phyloP scores from a whole-genome alignment of 75 land plant species.

The Larix kaempferi region DNA sequence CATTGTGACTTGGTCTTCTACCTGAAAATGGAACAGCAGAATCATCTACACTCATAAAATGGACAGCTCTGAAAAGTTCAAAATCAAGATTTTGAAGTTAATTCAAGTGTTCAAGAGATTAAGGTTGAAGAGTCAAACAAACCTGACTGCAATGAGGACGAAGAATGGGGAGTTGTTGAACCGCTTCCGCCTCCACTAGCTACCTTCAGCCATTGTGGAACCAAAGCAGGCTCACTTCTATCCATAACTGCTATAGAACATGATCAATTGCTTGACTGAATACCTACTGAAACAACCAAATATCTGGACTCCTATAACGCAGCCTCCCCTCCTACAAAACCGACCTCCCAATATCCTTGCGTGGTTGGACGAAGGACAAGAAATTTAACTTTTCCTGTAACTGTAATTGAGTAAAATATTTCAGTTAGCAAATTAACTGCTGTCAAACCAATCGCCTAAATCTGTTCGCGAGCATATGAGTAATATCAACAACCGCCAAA shows the following conservation, averaged over 20 bases:
- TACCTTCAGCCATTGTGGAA: constrained; percentile 74
- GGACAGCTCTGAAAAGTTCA: not conserved
- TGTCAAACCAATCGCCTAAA: not conserved
- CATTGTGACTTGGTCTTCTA: not conserved
- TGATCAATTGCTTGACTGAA: constrained; percentile 13
- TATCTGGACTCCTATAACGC: not conserved
- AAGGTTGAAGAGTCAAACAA: not conserved
- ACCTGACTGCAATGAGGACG: constrained; percentile 25
- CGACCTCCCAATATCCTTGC: not conserved
- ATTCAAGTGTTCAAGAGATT: too few species aligned
- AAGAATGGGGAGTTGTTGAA: constrained; percentile 9
- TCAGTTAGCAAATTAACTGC: not conserved
- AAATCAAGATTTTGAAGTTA: not conserved
- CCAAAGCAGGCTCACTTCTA: constrained; percentile 68
- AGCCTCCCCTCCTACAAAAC: not conserved
- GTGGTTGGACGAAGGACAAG: not conserved
- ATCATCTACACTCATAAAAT: constrained; percentile 5
- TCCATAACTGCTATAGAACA: constrained; percentile 63
- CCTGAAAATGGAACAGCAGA: not conserved
- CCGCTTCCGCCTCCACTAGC: constrained; percentile 42
- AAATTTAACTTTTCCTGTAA: not conserved
- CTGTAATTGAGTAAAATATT: not conserved
- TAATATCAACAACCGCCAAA: not conserved
- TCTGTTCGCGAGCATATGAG: not conserved
- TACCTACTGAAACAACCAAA: not conserved